Conservation (phyloP, 805 yeast genomes). For the Barnettozyma sp. region DNA sequence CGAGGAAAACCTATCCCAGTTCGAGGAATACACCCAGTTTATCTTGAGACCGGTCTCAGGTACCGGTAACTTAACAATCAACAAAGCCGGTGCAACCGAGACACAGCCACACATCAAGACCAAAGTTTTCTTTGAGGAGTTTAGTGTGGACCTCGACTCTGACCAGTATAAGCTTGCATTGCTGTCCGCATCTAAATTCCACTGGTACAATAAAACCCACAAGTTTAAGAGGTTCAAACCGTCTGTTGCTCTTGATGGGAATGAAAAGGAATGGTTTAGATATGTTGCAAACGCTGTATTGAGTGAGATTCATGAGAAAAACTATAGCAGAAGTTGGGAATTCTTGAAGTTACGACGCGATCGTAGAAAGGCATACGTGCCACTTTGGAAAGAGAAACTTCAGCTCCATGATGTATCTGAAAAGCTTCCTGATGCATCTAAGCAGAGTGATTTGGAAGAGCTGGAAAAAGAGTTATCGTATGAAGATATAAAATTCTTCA, state of each 20-base stretch:
- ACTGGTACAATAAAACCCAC: slow-evolving; percentile 69
- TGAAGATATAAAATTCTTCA: slow-evolving; percentile 80
- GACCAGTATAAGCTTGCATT: slow-evolving; percentile 78
- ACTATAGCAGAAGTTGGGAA: slow-evolving; percentile 86
- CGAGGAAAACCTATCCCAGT: slow-evolving; percentile 27
- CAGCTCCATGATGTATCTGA: slow-evolving; percentile 28
- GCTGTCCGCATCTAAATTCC: slow-evolving; percentile 74
- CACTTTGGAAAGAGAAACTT: slow-evolving; percentile 59
- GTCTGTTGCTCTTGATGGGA: slow-evolving; percentile 37
- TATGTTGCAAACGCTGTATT: slow-evolving; percentile 75
- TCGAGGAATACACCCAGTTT: slow-evolving; percentile 37
- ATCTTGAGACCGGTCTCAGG: slow-evolving; percentile 87
- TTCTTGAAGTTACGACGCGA: slow-evolving; percentile 64
- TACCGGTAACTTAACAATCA: slow-evolving; percentile 70
- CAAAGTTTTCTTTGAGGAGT: slow-evolving; percentile 77
- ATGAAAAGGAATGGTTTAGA: slow-evolving; percentile 74
- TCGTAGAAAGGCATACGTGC: slow-evolving; percentile 59
- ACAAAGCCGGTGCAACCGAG: slow-evolving; percentile 71
- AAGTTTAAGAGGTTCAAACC: slow-evolving; percentile 74
- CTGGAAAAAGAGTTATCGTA: slow-evolving; percentile 56
- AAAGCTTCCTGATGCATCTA: slow-evolving; percentile 29
- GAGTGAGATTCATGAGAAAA: slow-evolving; percentile 73
- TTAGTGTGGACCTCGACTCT: slow-evolving; percentile 80
- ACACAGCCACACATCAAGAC: slow-evolving; percentile 62
- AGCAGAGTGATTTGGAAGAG: slow-evolving; percentile 35